These are phyloP conservation scores for Falciphora oryzae DNA, from an alignment of 2,329 filamentous ascomycete genomes.

Conservation along the genomic window DNA sequence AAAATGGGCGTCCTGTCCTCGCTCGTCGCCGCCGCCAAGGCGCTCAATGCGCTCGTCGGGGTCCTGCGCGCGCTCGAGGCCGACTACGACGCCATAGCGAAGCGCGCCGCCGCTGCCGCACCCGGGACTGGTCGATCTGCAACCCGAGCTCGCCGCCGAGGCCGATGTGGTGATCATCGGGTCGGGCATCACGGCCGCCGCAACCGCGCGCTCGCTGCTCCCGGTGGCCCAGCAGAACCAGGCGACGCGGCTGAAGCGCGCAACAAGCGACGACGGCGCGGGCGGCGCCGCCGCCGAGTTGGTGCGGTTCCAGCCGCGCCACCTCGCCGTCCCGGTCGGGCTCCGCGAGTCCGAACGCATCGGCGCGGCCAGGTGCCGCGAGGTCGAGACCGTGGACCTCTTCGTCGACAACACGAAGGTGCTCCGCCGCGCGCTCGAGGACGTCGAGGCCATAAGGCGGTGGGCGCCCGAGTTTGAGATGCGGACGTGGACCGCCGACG, in stretches of 20 bases:
- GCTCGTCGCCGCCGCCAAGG: too few species aligned
- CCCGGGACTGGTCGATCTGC: slow-evolving; percentile 17
- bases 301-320: slow-evolving; percentile 36
- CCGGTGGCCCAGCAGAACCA: slow-evolving; percentile 5
- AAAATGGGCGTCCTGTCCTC: too few species aligned
- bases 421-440: not conserved
- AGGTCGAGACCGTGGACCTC: slow-evolving; percentile 42
- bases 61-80: too few species aligned
- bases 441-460: slow-evolving; percentile 25
- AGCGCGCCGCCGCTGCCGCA: too few species aligned
- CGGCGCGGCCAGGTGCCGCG: slow-evolving; percentile 33
- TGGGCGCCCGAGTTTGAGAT: slow-evolving; percentile 36
- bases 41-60: too few species aligned
- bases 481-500: slow-evolving; percentile 26
- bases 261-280: too few species aligned
- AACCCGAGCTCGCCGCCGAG: slow-evolving; percentile 28
- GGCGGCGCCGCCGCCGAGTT: slow-evolving; percentile 36
- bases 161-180: slow-evolving; percentile 48
- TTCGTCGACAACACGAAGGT: slow-evolving; percentile 23
- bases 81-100: too few species aligned
- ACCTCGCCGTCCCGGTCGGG: slow-evolving; percentile 32
- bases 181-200: slow-evolving; percentile 46
- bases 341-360: slow-evolving; percentile 29
- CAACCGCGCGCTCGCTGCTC: slow-evolving; percentile 24
- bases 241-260: too few species aligned